Evolutionary conservation across 2,329 filamentous ascomycete genomes (phyloP).

Genomic region (Ophiostoma australiae): DNA sequence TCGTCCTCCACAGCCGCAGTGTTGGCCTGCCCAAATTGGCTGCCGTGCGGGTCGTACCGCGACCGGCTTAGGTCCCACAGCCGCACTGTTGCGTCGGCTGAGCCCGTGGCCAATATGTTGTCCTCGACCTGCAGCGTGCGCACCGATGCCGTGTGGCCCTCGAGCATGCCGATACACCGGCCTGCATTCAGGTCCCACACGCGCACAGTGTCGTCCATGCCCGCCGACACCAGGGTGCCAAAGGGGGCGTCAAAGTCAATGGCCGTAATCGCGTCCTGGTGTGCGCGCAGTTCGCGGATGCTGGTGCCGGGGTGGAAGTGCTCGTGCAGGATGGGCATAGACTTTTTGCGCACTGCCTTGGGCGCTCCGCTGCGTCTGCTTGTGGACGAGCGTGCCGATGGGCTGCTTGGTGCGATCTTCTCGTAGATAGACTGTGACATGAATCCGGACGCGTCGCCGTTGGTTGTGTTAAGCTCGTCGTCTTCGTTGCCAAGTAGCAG

Average conservation of each 20-base stretch:
- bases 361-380: constrained; percentile 31
- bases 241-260: constrained; percentile 97
- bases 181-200: constrained; percentile 97
- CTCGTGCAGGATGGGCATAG: constrained; percentile 92
- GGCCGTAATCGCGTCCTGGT: constrained; percentile 81
- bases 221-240: constrained; percentile 86
- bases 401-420: constrained; percentile 63
- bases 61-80: constrained; percentile 92
- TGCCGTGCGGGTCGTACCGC: constrained; percentile 69
- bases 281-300: constrained; percentile 84
- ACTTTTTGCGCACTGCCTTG: constrained; percentile 63
- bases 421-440: constrained; percentile 99
- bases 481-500: constrained; percentile 48
- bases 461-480: constrained; percentile 27
- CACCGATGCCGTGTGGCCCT: constrained; percentile 93
- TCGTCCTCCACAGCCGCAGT: constrained; percentile 53
- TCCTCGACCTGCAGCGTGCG: constrained; percentile 89
- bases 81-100: constrained; percentile 87
- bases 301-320: constrained; percentile 85
- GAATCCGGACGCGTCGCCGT: constrained; percentile 48
- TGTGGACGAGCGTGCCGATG: constrained; percentile 41
- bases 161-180: constrained; percentile 82
- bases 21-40: constrained; percentile 46
- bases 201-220: constrained; percentile 85
- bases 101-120: constrained; percentile 90